Evolutionary conservation across 306 rosid genomes (phyloP), one percentile per base, ranked within the genome.

Genomic region (Vigna reflexopilosa): DNA sequence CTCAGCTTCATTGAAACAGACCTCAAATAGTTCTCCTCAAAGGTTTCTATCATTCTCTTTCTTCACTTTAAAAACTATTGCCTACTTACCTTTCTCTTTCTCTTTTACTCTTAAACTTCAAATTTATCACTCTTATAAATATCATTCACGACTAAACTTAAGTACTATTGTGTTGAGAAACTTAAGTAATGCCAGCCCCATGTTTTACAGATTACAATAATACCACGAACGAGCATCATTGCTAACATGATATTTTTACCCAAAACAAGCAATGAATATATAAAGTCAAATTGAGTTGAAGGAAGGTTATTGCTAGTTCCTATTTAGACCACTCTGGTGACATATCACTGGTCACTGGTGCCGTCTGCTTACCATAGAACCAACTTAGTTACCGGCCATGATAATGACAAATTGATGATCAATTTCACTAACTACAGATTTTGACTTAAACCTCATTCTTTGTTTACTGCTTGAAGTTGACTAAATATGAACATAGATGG

Each of bases 341-440:
- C 61, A 81, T 62, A 55, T 87, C 80, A 87, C 79, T 72, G 86
- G 83, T 65, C 54, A 77, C 56, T 77, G 74, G 62, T 44, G 62
- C 88, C 85, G 83, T 77, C 89, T 62, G 84, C 61, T 76, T 71
- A 77, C 84, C 80, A 78, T 75, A 54, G 72, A 84, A 74, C 59
- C 84, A 63, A 81, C 54, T 84, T 70, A 67, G 45, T 61, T 72
- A 75, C 90, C 86, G 88, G 68, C 85, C 85, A 87, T 77, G 88
- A 87, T 47, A 69, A 34, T 80, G 89, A 85, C 83, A 63, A n/a
- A 38, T 79, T 72, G 42, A 73, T 63, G 10, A 81, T 73, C 78
- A 81, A 49, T 82, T 69, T 80, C 83, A 74, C 79, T 77, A 78
- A 22, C 62, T 22, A 42, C 16, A 36, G 58, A 76, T 76, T 71